Percentiles rank a stretch among this genome's conserved stretches.
Conservation (phyloP, 2,329 filamentous ascomycete species). For the Penicillium glabrum region DNA sequence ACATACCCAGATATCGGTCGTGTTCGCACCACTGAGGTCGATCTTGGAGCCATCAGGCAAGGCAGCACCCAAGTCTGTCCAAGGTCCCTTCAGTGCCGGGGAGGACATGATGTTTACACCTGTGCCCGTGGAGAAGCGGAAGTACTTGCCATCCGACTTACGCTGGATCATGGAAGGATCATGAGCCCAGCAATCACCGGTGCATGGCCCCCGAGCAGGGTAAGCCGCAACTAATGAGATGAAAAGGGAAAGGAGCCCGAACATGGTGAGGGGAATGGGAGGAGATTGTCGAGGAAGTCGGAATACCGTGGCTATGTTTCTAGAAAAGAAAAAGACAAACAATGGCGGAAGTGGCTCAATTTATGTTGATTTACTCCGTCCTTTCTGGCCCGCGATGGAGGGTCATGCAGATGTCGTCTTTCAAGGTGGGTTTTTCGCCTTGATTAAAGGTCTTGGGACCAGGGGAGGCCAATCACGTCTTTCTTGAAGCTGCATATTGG, state of each 20-base stretch:
- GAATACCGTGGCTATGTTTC: neutral
- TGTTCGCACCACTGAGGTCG: constrained; percentile 38
- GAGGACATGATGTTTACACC: constrained; percentile 51
- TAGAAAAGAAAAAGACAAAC: neutral
- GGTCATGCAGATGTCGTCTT: constrained; percentile 17
- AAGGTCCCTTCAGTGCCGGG: constrained; percentile 49
- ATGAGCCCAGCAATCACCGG: constrained; percentile 40
- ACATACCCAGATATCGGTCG: constrained; percentile 50
- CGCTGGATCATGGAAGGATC: constrained; percentile 53
- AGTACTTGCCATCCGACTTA: constrained; percentile 52
- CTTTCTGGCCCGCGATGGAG: constrained; percentile 1
- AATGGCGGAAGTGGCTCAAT: constrained; percentile 7
- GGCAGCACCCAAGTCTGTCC: constrained; percentile 49
- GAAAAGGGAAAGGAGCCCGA: constrained; percentile 24
- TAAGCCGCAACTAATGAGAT: constrained; percentile 28
- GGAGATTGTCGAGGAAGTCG: constrained; percentile 4
- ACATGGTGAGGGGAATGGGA: constrained; percentile 14
- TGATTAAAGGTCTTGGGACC: constrained; percentile 18
- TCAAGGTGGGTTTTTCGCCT: constrained; percentile 8
- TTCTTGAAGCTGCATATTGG: constrained; percentile 9
- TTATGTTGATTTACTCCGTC: constrained; percentile 12
- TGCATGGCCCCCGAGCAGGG: constrained; percentile 31
- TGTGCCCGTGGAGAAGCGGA: constrained; percentile 54
- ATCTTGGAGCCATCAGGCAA: constrained; percentile 48
- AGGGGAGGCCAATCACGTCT: constrained; percentile 18